Conservation (phyloP, 495 filamentous ascomycete genomes). For the Xylaria grammica region DNA sequence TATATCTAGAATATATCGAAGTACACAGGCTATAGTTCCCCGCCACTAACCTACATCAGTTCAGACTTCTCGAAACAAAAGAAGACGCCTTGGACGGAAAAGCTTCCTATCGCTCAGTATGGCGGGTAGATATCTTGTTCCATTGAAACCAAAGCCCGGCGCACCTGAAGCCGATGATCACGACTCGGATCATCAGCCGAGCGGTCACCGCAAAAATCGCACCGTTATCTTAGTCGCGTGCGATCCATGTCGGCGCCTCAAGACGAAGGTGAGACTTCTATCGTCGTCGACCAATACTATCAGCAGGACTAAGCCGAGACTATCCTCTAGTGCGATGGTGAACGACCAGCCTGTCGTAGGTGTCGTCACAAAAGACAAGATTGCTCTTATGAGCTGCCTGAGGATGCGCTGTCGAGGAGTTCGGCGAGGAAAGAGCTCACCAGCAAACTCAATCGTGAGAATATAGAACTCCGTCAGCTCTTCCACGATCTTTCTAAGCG, state of each 20-base stretch:
- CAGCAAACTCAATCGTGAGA: conserved; percentile 23
- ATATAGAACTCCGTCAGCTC: conserved; percentile 22
- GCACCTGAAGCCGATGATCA: background rate
- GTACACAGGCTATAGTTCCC: background rate
- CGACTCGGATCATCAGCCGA: background rate
- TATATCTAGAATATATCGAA: background rate
- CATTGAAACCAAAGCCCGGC: conserved; percentile 8
- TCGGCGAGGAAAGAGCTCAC: conserved; percentile 11
- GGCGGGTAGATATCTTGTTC: background rate
- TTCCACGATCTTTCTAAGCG: conserved; percentile 17
- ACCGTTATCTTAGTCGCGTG: conserved; percentile 3
- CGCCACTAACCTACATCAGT: background rate
- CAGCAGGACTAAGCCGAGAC: background rate
- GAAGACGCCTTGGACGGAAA: background rate
- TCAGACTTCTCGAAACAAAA: background rate
- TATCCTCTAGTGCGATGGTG: conserved; percentile 14
- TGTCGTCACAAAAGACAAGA: conserved; percentile 7
- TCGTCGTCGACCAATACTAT: background rate
- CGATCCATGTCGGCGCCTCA: conserved; percentile 18
- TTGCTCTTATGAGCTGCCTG: conserved; percentile 17
- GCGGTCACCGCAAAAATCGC: background rate
- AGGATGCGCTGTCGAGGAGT: conserved; percentile 11
- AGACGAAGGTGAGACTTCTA: conserved; percentile 2
- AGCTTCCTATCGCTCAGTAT: background rate
- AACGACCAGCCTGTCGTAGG: conserved; percentile 12